Base-by-base conservation (phyloP, 768 basidiomycete genomes). In the Leccinellum luteum region DNA sequence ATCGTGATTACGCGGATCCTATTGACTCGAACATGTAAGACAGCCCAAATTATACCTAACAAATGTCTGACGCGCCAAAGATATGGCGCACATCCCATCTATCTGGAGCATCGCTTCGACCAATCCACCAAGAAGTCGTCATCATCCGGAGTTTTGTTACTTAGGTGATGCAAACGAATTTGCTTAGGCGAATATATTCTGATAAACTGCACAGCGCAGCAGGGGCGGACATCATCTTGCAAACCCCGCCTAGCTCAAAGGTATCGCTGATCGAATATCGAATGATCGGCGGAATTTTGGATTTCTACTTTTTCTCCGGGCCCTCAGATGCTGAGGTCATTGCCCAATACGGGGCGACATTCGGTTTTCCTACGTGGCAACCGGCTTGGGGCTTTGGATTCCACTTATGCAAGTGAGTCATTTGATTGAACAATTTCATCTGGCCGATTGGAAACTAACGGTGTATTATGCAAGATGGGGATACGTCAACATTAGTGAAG, bases 331-430 rank as follows among this genome's bases (percentile, higher is more conserved):
- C 74, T 47, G 69, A 71, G n/a, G 89, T 90, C 9, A 80, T 88
- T 50, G 80, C 86, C 59, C 89, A 92, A 69, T 89, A 91, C 63
- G 81, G 85, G 5, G 79, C 74, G 34, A 73, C 84, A n/a, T 77
- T 88, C 27, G 89, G 89, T 4, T 73, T 81, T 38, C 87, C 90
- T 3, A 82, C 81, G 30, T 85, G 87, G 82, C 84, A 85, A 66
- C 89, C 89, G 3, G 76, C 77, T 35, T 92, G 88, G 86, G 84
- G 83, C 5, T 88, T 91, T 65, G 89, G 90, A 7, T 89, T 89
- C 75, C 89, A 92, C 58, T 78, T 89, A 15, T 87, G 86, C 74
- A 79, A 82, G 78, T 85, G 65, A 60, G 68, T 3, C 31, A 27
- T 17, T n/a, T 17, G 4, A 8, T 35, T 32, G 21, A 15, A 7